Conservation (phyloP, 2,329 filamentous ascomycete genomes). For the Pseudocercospora macadamiae region DNA sequence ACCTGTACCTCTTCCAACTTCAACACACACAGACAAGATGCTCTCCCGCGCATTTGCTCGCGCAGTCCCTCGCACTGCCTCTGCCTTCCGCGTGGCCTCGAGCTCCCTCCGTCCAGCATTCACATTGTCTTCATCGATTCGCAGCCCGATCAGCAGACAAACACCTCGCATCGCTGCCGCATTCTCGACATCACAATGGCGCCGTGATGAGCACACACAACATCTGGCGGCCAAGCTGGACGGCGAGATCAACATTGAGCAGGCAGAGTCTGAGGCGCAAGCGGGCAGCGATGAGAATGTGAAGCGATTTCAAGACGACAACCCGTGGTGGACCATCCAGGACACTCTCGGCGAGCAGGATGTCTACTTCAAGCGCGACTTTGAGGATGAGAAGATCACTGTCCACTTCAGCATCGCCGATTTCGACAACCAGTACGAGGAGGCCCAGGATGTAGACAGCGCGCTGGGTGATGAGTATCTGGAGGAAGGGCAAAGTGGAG, state of each 20-base stretch:
- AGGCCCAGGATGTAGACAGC: constrained; percentile 29
- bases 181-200: constrained; percentile 49
- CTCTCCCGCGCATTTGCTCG: constrained; percentile 50
- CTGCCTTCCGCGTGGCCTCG: constrained; percentile 45
- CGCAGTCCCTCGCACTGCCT: constrained; percentile 46
- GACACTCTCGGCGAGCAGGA: constrained; percentile 86
- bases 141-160: constrained; percentile 25
- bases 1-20: neutral
- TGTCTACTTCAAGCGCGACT: constrained; percentile 78
- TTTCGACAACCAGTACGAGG: constrained; percentile 63
- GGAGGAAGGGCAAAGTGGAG: constrained; percentile 56
- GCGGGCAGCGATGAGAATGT: constrained; percentile 65
- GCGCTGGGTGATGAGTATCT: constrained; percentile 52
- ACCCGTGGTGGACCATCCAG: constrained; percentile 73
- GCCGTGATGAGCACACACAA: constrained; percentile 61
- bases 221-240: constrained; percentile 86
- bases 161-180: constrained; percentile 30
- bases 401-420: constrained; percentile 85
- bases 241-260: constrained; percentile 81
- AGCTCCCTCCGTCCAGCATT: constrained; percentile 41
- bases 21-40: constrained; percentile 39
- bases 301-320: constrained; percentile 79
- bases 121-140: constrained; percentile 20
- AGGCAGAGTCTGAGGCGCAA: constrained; percentile 62
- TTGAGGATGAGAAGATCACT: constrained; percentile 84